Evolutionary conservation across 257 asterid species (phyloP).

Genomic region (Solanum raphanifolium): DNA sequence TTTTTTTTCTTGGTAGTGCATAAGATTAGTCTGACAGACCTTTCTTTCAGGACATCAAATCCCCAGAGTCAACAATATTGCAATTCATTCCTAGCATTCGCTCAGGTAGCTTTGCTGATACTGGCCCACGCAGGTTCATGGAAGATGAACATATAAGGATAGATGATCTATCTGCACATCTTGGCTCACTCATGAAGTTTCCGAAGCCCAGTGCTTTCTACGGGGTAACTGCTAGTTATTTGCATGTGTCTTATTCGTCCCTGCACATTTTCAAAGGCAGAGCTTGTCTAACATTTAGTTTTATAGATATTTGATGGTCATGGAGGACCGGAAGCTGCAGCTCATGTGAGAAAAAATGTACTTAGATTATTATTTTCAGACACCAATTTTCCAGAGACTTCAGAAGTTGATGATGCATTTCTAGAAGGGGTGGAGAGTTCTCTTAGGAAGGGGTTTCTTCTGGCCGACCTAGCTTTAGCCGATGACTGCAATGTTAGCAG

Average conservation of each 20-base stretch:
- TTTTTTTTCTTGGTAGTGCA: neutral
- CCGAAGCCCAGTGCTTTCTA: constrained; percentile 71
- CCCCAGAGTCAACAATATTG: constrained; percentile 24
- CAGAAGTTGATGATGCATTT: constrained; percentile 33
- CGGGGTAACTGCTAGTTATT: constrained; percentile 35
- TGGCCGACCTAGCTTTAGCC: constrained; percentile 57
- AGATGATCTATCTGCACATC: constrained; percentile 52
- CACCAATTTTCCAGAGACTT: constrained; percentile 35
- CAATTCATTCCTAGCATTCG: constrained; percentile 50
- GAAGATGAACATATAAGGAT: constrained; percentile 82
- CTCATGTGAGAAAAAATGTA: constrained; percentile 44
- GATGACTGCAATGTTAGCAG: constrained; percentile 44
- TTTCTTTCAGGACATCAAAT: constrained; percentile 33
- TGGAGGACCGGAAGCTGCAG: constrained; percentile 93
- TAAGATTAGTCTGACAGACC: neutral
- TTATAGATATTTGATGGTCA: constrained; percentile 75
- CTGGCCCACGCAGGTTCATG: constrained; percentile 69
- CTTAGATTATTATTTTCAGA: constrained; percentile 54
- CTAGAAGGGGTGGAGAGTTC: constrained; percentile 19
- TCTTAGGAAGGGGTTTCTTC: constrained; percentile 47
- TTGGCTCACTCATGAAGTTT: constrained; percentile 44
- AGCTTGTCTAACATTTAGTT: neutral
- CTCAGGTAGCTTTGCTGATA: constrained; percentile 69
- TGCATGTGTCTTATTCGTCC: neutral
- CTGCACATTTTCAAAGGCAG: neutral